These are phyloP conservation scores for Pluteus cervinus DNA, from an alignment of 768 basidiomycete genomes.

Conservation along the genomic window DNA sequence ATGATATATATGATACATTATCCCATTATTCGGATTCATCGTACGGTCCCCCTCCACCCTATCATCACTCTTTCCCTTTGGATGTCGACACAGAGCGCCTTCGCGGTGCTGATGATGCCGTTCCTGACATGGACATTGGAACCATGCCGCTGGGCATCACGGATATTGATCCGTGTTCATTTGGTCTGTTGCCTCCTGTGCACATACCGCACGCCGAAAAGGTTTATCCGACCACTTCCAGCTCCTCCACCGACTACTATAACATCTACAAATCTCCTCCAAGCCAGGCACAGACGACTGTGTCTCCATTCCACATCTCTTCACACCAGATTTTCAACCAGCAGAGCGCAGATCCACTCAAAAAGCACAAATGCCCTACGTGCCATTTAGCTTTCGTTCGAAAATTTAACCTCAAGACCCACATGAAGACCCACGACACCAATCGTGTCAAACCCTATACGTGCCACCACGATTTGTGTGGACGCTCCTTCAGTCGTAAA, in stretches of 20 bases:
- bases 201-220: conserved; percentile 41
- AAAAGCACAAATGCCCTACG: conserved; percentile 70
- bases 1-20: too few relatives aligned
- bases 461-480: conserved; percentile 81
- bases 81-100: too few relatives aligned
- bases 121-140: too few relatives aligned
- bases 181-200: conserved; percentile 50
- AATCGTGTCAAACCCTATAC: conserved; percentile 84
- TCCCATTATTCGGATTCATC: too few relatives aligned
- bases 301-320: conserved; percentile 53
- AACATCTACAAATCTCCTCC: too few relatives aligned
- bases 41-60: too few relatives aligned
- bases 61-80: too few relatives aligned
- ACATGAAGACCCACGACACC: conserved; percentile 92
- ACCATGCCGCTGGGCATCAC: too few relatives aligned
- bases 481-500: conserved; percentile 89
- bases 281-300: conserved; percentile 40
- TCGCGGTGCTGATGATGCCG: too few relatives aligned
- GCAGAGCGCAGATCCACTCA: conserved; percentile 58
- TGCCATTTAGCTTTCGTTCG: conserved; percentile 87
- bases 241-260: conserved; percentile 40
- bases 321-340: conserved; percentile 46
- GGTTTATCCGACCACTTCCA: conserved; percentile 33
- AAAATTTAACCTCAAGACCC: conserved; percentile 93
- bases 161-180: conserved; percentile 56